Base-by-base conservation (phyloP, 2,329 filamentous ascomycete species). In the Pyrenochaeta sp. region DNA sequence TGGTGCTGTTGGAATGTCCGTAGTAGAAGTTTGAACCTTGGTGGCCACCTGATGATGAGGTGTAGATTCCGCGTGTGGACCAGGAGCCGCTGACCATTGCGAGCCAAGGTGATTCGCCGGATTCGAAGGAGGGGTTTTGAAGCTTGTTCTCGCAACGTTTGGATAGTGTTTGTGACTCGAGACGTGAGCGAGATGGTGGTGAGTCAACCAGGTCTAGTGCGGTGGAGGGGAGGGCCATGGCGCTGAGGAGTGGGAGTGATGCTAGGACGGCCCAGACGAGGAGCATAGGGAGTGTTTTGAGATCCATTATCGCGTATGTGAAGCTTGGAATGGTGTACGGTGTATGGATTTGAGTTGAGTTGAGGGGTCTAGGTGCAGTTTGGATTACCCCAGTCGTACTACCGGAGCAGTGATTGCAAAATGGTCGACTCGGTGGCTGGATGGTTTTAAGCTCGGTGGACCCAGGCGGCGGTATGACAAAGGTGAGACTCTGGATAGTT, bases 51-150 rank as follows among this genome's bases (percentile, higher is more conserved):
- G 52, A 32, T 4, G 53, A 13, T 15, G 48, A 34, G 8, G 50
- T 50, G 7, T 49, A 56, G 39, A 64, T 34, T 15, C 46, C 58
- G 36, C 58, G 58, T 0, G 46, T 48, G 2, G 47, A 47, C 62
- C 63, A 71, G 53, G 64, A 66, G 32, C 66, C 62, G 5, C 57
- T 58, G 5, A 56, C 61, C 42, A 64, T 65, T 50, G 50, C 50
- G 39, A 64, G 48, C 67, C 67, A 71, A 7, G 67, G 59, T 3
- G 42, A 24, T 22, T 50, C 6, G 34, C 19, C 25, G 37, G 60
- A 39, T 46, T 67, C 65, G 52, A 71, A 71, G 19, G 64, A 64
- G 0, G 66, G 66, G 47, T 71, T 71, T 22, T 15, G 34, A 42
- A 69, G 30, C 34, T 40, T 40, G 51, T 71, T 68, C 8, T 52